Conservation (phyloP, 2,329 filamentous ascomycete species). For the Phaeomoniella chlamydospora region DNA sequence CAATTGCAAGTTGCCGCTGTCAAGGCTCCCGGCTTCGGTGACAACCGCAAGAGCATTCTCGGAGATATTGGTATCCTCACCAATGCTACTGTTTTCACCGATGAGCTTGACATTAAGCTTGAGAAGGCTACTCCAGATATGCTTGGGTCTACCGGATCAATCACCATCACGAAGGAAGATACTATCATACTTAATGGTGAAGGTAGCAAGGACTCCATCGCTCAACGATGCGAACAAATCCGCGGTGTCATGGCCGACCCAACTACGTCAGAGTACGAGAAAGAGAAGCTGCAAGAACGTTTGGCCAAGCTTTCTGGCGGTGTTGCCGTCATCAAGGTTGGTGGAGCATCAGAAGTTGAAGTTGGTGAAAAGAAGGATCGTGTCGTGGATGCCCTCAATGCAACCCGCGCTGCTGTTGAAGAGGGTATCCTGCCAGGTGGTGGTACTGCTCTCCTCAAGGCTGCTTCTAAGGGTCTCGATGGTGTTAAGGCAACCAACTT, state of each 20-base stretch:
- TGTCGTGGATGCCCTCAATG: conserved; percentile 95
- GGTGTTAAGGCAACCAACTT: conserved; percentile 86
- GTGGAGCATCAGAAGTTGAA: conserved; percentile 93
- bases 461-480: conserved; percentile 72
- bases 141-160: conserved; percentile 92
- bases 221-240: conserved; percentile 97
- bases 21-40: conserved; percentile 97
- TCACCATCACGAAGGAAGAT: conserved; percentile 99
- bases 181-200: conserved; percentile 97
- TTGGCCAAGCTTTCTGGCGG: conserved; percentile 97
- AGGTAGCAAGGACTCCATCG: conserved; percentile 82
- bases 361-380: conserved; percentile 99
- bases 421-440: conserved; percentile 97
- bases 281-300: conserved; percentile 99
- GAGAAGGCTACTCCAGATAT: conserved; percentile 94
- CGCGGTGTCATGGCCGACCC: conserved; percentile 91
- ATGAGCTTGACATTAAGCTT: conserved; percentile 97
- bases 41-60: conserved; percentile 99
- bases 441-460: conserved; percentile 96
- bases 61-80: conserved; percentile 92
- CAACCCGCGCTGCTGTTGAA: conserved; percentile 94
- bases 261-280: conserved; percentile 95
- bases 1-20: conserved; percentile 97
- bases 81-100: conserved; percentile 93
- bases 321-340: conserved; percentile 98